phyloP scores from a whole-genome alignment of 345 rosid species.

The Bruguiera sexangula region DNA sequence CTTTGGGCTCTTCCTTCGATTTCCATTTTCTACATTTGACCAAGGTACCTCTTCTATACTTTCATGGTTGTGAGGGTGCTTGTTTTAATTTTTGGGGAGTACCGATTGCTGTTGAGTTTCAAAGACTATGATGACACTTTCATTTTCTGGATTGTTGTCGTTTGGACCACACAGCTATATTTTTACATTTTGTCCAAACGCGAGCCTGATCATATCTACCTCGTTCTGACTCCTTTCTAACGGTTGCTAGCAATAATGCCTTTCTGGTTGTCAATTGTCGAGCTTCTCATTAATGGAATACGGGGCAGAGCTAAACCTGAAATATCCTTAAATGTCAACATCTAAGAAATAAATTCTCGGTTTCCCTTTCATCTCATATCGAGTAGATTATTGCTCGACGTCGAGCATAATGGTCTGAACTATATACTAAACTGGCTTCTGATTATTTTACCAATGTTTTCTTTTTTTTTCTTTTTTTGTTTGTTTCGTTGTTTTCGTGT shows the following conservation, averaged over 20 bases:
- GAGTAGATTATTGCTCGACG: conserved; percentile 18
- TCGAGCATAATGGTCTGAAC: conserved; percentile 6
- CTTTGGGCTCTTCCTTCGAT: background rate
- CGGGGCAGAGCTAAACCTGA: conserved; percentile 13
- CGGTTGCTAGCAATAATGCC: background rate
- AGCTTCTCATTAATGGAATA: conserved; percentile 16
- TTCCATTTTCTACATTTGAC: background rate
- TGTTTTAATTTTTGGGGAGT: too few species aligned
- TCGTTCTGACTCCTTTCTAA: background rate
- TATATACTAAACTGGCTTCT: background rate
- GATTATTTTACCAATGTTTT: too few species aligned
- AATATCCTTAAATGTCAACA: conserved; percentile 18
- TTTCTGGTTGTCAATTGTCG: background rate
- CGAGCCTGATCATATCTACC: conserved; percentile 1
- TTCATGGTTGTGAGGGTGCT: background rate
- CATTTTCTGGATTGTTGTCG: too few species aligned
- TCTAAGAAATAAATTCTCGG: conserved; percentile 12
- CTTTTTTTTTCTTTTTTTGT: background rate
- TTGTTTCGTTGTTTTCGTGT: background rate
- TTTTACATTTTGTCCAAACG: background rate
- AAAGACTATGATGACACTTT: background rate
- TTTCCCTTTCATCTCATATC: conserved; percentile 14
- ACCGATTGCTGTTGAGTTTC: too few species aligned
- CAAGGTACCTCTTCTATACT: background rate
- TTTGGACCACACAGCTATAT: background rate